Conservation (phyloP, 73 alveolate genomes). For the Effrenium voratum region DNA sequence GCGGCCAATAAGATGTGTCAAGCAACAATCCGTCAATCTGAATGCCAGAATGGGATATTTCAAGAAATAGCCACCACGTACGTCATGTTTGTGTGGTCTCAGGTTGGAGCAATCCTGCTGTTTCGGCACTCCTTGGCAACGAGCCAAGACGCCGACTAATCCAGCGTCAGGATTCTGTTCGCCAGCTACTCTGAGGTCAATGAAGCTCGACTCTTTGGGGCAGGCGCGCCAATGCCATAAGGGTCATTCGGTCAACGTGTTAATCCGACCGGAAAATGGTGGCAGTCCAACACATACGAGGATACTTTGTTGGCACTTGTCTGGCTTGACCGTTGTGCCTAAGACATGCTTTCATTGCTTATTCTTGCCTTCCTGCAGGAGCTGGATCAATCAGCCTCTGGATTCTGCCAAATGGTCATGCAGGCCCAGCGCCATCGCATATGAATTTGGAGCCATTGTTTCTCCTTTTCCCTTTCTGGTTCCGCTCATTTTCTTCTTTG, state of each 20-base stretch:
- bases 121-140: neutral
- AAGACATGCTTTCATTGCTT: neutral
- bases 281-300: neutral
- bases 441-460: neutral
- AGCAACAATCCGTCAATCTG: too few relatives aligned
- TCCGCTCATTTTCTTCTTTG: neutral
- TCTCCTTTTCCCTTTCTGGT: too few relatives aligned
- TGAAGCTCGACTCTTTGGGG: neutral
- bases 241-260: neutral
- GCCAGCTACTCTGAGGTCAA: neutral
- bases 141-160: neutral
- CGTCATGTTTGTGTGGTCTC: neutral
- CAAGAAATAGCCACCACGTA: neutral
- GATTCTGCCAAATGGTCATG: slow-evolving; percentile 12
- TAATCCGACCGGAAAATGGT: neutral
- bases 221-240: neutral
- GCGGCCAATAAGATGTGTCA: too few relatives aligned
- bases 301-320: neutral
- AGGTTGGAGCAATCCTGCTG: slow-evolving; percentile 17
- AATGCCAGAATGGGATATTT: neutral
- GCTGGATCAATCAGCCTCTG: neutral
- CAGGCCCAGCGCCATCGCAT: neutral
- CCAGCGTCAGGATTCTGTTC: neutral
- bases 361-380: neutral
- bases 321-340: neutral